These are phyloP conservation scores for Amaranthus palmeri DNA, from an alignment of 148 eudicot genomes.

Conservation along the genomic window DNA sequence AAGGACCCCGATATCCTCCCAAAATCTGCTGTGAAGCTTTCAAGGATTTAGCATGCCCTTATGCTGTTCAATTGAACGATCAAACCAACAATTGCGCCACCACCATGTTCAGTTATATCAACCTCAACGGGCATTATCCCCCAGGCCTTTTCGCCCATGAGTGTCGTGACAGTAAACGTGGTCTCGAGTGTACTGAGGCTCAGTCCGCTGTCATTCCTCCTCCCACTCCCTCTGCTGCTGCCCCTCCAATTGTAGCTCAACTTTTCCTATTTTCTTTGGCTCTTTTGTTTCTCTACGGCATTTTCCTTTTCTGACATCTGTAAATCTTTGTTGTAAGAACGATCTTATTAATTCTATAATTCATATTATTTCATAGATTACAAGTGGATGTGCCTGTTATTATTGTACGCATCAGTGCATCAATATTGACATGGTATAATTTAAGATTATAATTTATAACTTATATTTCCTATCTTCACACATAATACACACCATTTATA, in stretches of 20 bases:
- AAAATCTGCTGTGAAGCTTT: slow-evolving; percentile 49
- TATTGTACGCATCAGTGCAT: not conserved
- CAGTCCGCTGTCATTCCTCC: not conserved
- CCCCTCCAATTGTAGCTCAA: not conserved
- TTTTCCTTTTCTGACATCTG: not conserved
- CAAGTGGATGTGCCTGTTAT: not conserved
- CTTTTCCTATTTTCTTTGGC: not conserved
- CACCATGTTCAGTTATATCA: slow-evolving; percentile 61
- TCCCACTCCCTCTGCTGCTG: slow-evolving; percentile 6
- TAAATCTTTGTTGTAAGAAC: not conserved
- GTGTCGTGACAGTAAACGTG: slow-evolving; percentile 43
- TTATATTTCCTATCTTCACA: too few species aligned
- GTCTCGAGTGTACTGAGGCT: slow-evolving; percentile 42
- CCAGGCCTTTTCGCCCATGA: slow-evolving; percentile 56
- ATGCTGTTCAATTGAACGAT: slow-evolving; percentile 36
- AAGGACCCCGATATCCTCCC: slow-evolving; percentile 46
- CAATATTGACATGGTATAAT: not conserved
- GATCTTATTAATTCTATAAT: not conserved
- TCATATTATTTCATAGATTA: not conserved
- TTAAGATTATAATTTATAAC: not conserved
- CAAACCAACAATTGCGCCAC: slow-evolving; percentile 42
- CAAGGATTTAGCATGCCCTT: slow-evolving; percentile 51
- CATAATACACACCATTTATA: not conserved
- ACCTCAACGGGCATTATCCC: slow-evolving; percentile 56
- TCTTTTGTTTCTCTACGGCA: not conserved